Conservation (phyloP, 352 stramenopile genomes). For the Blastocystis sp. region DNA sequence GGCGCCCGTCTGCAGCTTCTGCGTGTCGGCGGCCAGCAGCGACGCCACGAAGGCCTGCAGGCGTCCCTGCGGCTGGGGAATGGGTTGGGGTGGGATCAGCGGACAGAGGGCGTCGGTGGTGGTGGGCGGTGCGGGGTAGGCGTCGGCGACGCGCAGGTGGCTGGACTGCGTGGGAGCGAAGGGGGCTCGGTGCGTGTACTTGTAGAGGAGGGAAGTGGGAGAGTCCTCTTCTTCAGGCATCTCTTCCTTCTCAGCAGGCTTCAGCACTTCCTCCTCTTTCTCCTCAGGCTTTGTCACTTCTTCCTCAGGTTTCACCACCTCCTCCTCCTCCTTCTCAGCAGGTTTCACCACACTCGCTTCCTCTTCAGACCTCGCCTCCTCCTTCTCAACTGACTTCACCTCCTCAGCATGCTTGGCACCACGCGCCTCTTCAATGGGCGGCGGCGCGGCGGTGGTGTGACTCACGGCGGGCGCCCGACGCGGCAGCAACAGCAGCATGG, state of each 20-base stretch:
- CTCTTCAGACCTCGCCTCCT: not conserved
- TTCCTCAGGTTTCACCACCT: not conserved
- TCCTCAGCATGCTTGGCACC: not conserved
- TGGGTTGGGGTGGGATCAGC: not conserved
- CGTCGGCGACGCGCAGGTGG: not conserved
- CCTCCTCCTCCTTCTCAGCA: not conserved
- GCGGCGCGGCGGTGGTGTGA: not conserved
- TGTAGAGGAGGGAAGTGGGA: not conserved
- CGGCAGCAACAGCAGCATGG: not conserved
- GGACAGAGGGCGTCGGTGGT: not conserved
- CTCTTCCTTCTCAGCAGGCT: not conserved
- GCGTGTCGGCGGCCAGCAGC: not conserved
- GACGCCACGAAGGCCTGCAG: not conserved
- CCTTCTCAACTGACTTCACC: not conserved
- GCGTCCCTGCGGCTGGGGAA: not conserved
- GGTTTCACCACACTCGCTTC: not conserved
- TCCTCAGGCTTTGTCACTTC: not conserved
- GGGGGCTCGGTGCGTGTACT: not conserved
- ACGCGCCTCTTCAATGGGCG: no score
- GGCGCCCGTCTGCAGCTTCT: not conserved
- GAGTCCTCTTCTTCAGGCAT: not conserved
- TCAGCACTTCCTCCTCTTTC: not conserved
- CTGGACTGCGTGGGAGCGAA: not conserved
- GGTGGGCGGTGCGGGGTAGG: not conserved
- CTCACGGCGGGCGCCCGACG: not conserved